Base-by-base conservation (phyloP, 495 filamentous ascomycete genomes). In the Evernia prunastri region DNA sequence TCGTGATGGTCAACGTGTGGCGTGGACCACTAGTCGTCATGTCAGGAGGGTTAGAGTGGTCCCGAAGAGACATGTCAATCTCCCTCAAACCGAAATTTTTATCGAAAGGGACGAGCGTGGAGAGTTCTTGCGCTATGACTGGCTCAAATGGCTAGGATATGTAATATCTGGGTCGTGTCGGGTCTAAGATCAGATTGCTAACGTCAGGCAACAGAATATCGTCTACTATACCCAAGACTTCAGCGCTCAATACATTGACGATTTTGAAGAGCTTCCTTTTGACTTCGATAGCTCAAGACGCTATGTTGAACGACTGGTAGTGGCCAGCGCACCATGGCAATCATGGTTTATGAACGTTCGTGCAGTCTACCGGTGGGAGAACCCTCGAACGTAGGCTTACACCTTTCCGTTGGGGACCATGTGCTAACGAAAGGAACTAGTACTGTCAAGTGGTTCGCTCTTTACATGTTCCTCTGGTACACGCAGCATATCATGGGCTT, bases 281-380 rank as follows among this genome's bases (percentile, higher is more conserved):
- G 70, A 71, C 54, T 68, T 75, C 42, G 75, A 77, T 59, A 72
- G 67, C 31, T 65, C 75, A 25, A 70, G 72, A 20, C 69, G 68
- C 35, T 69, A 74, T 29, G 57, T 79, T 49, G 77, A 81, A 62
- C 72, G 79, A 43, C 58, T 81, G 6, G 66, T 80, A 35, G 67
- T 81, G 58, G 79, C 75, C 29, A 78, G 75, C 43, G 72, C 73
- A 12, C 76, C 77, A 9, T 75, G 78, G 69, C 77, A 81, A 66
- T 69, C 73, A 47, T 74, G 73, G 65, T 54, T 73, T 27, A 74
- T 80, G 65, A 64, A 74, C 17, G 56, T 75, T 31, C 70, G 77
- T 29, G 58, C 71, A 15, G 69, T 82, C 12, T 81, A 79, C 60
- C 74, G 73, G 13, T 81, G 78, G 80, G 75, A 80, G 59, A 63